Percentiles rank a stretch among this genome's conserved stretches.
Evolutionary conservation across 805 yeast genomes (phyloP).

Genomic region (Yamadazyma laniorum): DNA sequence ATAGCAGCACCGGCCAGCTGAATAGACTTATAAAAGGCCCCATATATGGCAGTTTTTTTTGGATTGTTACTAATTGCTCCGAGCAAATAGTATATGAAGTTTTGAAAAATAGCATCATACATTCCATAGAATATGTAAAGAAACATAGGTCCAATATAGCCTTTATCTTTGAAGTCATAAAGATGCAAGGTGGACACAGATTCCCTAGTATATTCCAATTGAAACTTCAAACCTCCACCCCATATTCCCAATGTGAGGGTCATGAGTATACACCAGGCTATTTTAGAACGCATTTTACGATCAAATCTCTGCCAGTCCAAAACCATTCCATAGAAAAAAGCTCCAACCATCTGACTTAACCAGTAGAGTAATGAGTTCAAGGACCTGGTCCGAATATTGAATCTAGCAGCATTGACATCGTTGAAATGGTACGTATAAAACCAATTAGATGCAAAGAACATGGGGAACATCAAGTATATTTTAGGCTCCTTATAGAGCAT

Average conservation of each 20-base stretch:
- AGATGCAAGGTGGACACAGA: constrained; percentile 15
- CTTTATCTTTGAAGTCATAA: constrained; percentile 46
- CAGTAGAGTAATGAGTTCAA: constrained; percentile 60
- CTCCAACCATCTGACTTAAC: constrained; percentile 59
- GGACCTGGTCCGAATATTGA: constrained; percentile 58
- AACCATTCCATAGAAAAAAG: constrained; percentile 45
- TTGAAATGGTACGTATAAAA: constrained; percentile 65
- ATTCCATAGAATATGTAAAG: constrained; percentile 61
- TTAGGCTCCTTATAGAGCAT: constrained; percentile 27
- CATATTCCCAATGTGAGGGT: constrained; percentile 47
- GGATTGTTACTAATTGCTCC: constrained; percentile 60
- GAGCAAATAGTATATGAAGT: constrained; percentile 56
- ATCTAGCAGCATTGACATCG: constrained; percentile 52
- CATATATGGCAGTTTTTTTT: constrained; percentile 53
- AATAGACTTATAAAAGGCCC: constrained; percentile 62
- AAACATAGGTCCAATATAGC: constrained; percentile 58
- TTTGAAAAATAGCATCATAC: constrained; percentile 59
- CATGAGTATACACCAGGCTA: constrained; percentile 43
- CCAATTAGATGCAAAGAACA: constrained; percentile 64
- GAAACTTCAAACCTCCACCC: constrained; percentile 59
- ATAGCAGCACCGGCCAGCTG: constrained; percentile 65
- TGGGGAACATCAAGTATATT: constrained; percentile 51
- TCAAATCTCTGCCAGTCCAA: constrained; percentile 43
- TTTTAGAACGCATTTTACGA: constrained; percentile 45
- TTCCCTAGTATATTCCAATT: constrained; percentile 37